Base-by-base conservation (phyloP, 1,139 yeast genomes). In the Taphrina pruni region DNA sequence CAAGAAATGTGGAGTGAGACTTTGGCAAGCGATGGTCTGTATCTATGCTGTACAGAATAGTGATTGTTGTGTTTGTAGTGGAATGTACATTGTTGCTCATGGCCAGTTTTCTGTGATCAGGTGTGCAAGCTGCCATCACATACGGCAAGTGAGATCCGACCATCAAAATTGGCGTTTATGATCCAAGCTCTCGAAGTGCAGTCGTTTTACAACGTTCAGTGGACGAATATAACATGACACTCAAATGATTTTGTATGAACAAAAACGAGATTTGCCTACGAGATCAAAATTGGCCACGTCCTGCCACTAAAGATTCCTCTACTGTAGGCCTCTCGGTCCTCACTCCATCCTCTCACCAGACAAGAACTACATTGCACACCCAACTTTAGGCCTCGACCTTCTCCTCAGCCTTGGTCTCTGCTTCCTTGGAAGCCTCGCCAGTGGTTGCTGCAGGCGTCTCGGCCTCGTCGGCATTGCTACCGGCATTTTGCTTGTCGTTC, bases 401-500 rank as follows among this genome's bases (percentile, higher is more conserved):
- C 54, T 58, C 62, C 62, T 58, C 62, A 12, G 54, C 26, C 46
- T 43, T 39, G 50, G 26, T 17, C 41, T 38, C 50, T 12, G 11
- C 50, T 17, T 41, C 60, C 43, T n/a, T 32, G 26, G 32, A 7
- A 6, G 58, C 43, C 58, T 38, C 58, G 11, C 21, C 58, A 20
- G 58, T 8, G 21, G 41, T 35, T 9, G 62, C 54, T 5, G 62
- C 39, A 1, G 62, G 54, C 7, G 51, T 20, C 41, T 58, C 62
- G 7, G 41, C 17, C 41, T 54, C 58, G 8, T 32, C 62, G 7
- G 62, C 54, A 39, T 43, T 45, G 46, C 62, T 58, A 43, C 54
- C 54, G 21, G 62, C 14, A 54, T 43, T 58, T 54, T 58, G 62
- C 62, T 54, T 64, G 46, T 54, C 67, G 21, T 45, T 64, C 61